phyloP scores from a whole-genome alignment of 805 yeast species.

The Candida rishiriensis region DNA sequence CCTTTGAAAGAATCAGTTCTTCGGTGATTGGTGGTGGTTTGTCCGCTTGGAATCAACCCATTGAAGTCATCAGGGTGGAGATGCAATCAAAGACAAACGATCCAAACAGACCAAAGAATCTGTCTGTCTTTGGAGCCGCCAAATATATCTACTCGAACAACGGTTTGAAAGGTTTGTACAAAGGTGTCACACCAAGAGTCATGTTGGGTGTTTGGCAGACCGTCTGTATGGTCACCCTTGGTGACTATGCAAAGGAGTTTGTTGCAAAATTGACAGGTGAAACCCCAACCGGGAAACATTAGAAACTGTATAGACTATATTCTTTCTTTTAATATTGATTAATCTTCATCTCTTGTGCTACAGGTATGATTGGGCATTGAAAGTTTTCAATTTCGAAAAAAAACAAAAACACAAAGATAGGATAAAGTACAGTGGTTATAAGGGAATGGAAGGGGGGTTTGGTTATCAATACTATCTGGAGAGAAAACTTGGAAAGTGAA shows the following conservation, averaged over 20 bases:
- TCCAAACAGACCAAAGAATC: constrained; percentile 92
- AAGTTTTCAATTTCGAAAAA: no score
- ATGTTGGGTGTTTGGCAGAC: constrained; percentile 98
- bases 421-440: no score
- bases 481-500: no score
- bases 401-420: no score
- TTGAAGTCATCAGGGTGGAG: constrained; percentile 95
- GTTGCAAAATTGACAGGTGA: constrained; percentile 63
- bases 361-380: no score
- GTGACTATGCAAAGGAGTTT: constrained; percentile 82
- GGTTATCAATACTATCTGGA: no score
- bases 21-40: constrained; percentile 95
- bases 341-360: no score
- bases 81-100: constrained; percentile 95
- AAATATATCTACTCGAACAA: constrained; percentile 77
- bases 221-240: constrained; percentile 96
- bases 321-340: no score
- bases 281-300: constrained; percentile 35
- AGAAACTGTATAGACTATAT: no score
- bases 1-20: constrained; percentile 77
- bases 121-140: constrained; percentile 71
- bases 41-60: constrained; percentile 98
- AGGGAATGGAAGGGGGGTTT: no score
- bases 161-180: constrained; percentile 86
- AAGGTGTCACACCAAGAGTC: constrained; percentile 96